phyloP scores from a whole-genome alignment of 352 stramenopile species.

The Phytophthora lateralis region DNA sequence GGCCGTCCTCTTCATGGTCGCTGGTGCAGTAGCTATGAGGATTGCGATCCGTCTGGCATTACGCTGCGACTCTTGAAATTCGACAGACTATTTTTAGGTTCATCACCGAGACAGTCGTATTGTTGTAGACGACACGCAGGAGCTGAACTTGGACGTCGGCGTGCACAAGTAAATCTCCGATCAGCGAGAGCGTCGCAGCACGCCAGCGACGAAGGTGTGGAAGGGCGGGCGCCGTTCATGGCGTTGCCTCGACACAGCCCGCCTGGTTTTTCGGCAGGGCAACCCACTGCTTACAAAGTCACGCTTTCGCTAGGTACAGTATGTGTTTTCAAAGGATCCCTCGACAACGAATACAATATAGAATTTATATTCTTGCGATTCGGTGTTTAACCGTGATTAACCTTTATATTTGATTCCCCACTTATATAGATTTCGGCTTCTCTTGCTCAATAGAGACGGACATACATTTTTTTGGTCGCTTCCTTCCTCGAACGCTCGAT shows the following conservation, averaged over 20 bases:
- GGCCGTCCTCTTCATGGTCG: constrained; percentile 8
- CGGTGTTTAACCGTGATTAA: too few relatives aligned
- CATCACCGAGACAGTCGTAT: constrained; percentile 1
- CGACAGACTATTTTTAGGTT: constrained; percentile 5
- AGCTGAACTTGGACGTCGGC: not conserved
- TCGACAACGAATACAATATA: not conserved
- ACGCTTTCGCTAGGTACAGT: constrained; percentile 22
- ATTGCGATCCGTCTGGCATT: not conserved
- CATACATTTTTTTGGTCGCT: constrained; percentile 8
- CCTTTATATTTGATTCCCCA: too few relatives aligned
- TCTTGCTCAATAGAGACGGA: constrained; percentile 19
- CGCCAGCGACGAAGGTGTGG: constrained; percentile 4
- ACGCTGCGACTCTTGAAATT: constrained; percentile 9
- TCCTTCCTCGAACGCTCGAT: constrained; percentile 15
- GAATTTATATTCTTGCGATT: not conserved
- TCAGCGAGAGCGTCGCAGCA: not conserved
- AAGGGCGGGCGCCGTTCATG: constrained; percentile 11
- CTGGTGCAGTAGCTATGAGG: not conserved
- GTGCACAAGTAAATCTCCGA: not conserved
- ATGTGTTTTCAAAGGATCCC: not conserved
- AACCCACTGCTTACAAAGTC: constrained; percentile 16
- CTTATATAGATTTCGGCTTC: constrained; percentile 4
- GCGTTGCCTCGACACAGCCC: constrained; percentile 3
- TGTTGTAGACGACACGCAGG: constrained; percentile 1
- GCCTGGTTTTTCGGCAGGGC: constrained; percentile 17